phyloP scores from a whole-genome alignment of 1,284 basidiomycete species.

The Tilletia setariae region DNA sequence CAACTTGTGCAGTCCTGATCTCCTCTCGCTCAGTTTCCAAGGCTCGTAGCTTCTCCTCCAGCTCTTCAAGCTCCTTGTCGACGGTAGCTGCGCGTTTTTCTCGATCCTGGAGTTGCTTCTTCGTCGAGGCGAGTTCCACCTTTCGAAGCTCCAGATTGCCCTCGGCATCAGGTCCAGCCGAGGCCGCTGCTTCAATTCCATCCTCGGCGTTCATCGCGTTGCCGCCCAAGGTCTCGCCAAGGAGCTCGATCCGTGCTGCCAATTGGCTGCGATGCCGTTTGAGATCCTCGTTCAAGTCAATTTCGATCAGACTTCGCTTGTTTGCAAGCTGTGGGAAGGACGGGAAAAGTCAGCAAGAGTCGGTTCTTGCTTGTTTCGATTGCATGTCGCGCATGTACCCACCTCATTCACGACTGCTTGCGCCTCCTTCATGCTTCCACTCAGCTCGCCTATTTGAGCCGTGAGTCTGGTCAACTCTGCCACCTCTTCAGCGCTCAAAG shows the following conservation, averaged over 20 bases:
- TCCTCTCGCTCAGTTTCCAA: slow-evolving; percentile 69
- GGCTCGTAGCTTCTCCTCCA: slow-evolving; percentile 67
- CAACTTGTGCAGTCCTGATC: slow-evolving; percentile 73
- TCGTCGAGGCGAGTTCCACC: slow-evolving; percentile 68
- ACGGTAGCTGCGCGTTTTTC: slow-evolving; percentile 62
- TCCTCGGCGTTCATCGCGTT: slow-evolving; percentile 70
- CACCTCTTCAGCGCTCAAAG: slow-evolving; percentile 72
- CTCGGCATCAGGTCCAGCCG: slow-evolving; percentile 58
- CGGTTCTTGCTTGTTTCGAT: no score
- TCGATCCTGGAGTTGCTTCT: slow-evolving; percentile 47
- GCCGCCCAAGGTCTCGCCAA: slow-evolving; percentile 63
- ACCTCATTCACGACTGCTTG: slow-evolving; percentile 21
- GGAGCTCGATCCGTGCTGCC: slow-evolving; percentile 69
- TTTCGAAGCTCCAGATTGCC: slow-evolving; percentile 66
- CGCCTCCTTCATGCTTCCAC: slow-evolving; percentile 68
- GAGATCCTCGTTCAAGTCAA: slow-evolving; percentile 87
- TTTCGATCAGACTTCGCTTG: slow-evolving; percentile 76
- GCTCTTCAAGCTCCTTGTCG: slow-evolving; percentile 62
- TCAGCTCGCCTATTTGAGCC: slow-evolving; percentile 70
- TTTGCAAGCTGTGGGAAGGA: slow-evolving; percentile 65
- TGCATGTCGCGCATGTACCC: neutral
- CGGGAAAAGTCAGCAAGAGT: neutral
- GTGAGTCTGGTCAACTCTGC: slow-evolving; percentile 68
- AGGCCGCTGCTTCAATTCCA: slow-evolving; percentile 67
- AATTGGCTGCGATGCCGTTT: slow-evolving; percentile 75